Percentiles rank a stretch among this genome's conserved stretches.
These are phyloP conservation scores for Deakozyma indianensis DNA, from an alignment of 805 yeast genomes.

Conservation along the genomic window DNA sequence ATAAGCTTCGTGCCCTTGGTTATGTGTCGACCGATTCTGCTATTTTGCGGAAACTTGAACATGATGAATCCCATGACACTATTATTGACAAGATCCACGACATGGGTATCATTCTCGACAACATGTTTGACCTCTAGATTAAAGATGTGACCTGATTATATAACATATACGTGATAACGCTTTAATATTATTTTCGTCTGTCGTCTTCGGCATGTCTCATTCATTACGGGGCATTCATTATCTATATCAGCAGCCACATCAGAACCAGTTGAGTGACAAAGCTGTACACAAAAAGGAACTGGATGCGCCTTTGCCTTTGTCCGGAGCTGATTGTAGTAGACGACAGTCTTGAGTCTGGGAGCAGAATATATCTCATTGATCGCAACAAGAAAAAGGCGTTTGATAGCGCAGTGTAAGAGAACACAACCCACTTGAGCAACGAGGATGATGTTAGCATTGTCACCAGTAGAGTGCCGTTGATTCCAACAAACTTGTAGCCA, in stretches of 20 bases:
- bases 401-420: constrained; percentile 36
- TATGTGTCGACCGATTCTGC: background rate
- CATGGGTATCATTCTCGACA: no score
- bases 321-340: constrained; percentile 40
- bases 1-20: background rate
- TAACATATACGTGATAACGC: no score
- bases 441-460: constrained; percentile 17
- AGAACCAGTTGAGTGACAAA: constrained; percentile 64
- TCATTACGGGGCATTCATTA: no score
- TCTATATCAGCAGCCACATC: constrained; percentile 49
- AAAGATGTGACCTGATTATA: no score
- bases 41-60: no score
- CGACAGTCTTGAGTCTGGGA: constrained; percentile 40
- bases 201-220: no score
- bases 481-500: constrained; percentile 86
- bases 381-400: constrained; percentile 35
- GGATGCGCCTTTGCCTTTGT: constrained; percentile 68
- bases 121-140: no score
- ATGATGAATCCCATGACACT: no score
- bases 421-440: constrained; percentile 35
- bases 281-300: constrained; percentile 73
- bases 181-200: no score
- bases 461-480: constrained; percentile 22
- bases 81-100: no score
- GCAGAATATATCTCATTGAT: constrained; percentile 50